phyloP scores from a whole-genome alignment of 352 stramenopile species.

The Phytophthora pisi region DNA sequence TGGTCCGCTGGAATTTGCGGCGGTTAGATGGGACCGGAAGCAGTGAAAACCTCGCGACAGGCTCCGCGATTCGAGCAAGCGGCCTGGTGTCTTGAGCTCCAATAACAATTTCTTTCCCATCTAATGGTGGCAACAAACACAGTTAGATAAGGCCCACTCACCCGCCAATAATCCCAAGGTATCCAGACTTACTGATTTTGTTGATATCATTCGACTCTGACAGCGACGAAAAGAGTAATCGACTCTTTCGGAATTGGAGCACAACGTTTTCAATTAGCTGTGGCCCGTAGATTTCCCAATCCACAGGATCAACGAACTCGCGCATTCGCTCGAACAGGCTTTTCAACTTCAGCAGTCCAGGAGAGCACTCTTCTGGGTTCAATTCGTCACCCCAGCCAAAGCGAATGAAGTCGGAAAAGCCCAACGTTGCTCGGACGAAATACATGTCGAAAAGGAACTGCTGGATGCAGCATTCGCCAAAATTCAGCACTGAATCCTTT shows the following conservation, averaged over 20 bases:
- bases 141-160: constrained; percentile 21
- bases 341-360: constrained; percentile 60
- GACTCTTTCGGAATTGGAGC: constrained; percentile 84
- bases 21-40: constrained; percentile 69
- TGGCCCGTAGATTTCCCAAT: constrained; percentile 90
- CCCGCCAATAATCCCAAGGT: background rate
- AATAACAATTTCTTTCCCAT: constrained; percentile 78
- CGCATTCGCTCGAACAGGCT: constrained; percentile 78
- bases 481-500: constrained; percentile 67
- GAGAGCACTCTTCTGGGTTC: constrained; percentile 57
- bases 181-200: constrained; percentile 74
- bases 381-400: constrained; percentile 89
- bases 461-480: constrained; percentile 84
- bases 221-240: constrained; percentile 85
- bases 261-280: constrained; percentile 88
- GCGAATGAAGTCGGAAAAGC: constrained; percentile 86
- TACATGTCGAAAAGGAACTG: constrained; percentile 92
- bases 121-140: constrained; percentile 35
- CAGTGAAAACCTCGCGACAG: constrained; percentile 80
- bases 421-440: constrained; percentile 84
- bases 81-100: constrained; percentile 70
- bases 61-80: constrained; percentile 73
- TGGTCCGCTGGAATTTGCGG: constrained; percentile 56
- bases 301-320: constrained; percentile 86
- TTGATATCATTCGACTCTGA: constrained; percentile 85